Percentiles rank a stretch among this genome's conserved stretches.
Conservation (phyloP, 345 rosid genomes). For the Ceriops decandra region DNA sequence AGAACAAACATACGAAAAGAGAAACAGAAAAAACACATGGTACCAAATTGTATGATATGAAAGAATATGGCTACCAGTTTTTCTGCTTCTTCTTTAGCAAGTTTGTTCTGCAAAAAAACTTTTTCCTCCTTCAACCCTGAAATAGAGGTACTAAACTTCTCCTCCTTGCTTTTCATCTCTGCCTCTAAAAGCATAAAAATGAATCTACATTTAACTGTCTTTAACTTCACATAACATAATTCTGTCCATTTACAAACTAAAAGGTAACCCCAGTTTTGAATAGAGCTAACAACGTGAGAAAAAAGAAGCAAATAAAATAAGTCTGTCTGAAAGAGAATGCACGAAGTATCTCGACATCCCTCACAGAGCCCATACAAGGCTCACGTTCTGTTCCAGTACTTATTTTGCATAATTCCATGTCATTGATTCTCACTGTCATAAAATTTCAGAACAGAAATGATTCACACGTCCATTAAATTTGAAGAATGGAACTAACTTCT, state of each 20-base stretch:
- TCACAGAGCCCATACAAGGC: no score
- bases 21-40: neutral
- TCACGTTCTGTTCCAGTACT: no score
- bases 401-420: no score
- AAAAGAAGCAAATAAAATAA: no score
- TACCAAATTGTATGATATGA: no score
- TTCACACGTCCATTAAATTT: no score
- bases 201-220: slow-evolving; percentile 7
- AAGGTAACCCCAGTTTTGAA: neutral
- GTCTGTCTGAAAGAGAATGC: no score
- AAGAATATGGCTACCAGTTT: slow-evolving; percentile 44
- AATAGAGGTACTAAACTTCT: slow-evolving; percentile 35
- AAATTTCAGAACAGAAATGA: no score
- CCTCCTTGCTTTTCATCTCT: slow-evolving; percentile 61
- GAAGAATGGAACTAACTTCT: no score
- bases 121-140: slow-evolving; percentile 44
- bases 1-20: neutral
- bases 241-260: neutral
- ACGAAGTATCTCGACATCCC: no score
- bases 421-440: no score
- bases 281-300: no score
- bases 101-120: slow-evolving; percentile 45
- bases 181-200: slow-evolving; percentile 36
- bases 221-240: neutral
- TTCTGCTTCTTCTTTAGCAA: slow-evolving; percentile 56